These are phyloP conservation scores for Grosmannia penicillata DNA, from an alignment of 2,329 filamentous ascomycete species.

Conservation along the genomic window DNA sequence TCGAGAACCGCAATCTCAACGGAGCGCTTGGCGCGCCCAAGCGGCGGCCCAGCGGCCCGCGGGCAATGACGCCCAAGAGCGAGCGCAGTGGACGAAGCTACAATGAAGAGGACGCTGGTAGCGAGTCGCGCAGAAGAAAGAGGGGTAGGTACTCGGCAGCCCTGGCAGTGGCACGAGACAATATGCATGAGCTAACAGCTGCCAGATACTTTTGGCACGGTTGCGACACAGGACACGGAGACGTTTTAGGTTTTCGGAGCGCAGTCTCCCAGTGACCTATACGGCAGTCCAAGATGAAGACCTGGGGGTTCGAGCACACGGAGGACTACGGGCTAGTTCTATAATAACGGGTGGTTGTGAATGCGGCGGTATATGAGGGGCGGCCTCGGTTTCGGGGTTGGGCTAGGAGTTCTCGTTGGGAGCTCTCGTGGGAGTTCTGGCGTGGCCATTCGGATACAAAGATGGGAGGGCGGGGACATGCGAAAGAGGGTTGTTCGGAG, in stretches of 20 bases:
- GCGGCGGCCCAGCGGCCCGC: slow-evolving; percentile 40
- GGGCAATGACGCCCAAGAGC: slow-evolving; percentile 46
- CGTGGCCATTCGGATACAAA: no score
- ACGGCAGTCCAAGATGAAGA: no score
- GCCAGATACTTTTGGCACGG: slow-evolving; percentile 37
- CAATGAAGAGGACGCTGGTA: slow-evolving; percentile 28
- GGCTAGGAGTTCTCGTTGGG: no score
- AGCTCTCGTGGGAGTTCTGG: not conserved
- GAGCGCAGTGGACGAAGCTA: slow-evolving; percentile 18
- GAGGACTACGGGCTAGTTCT: not conserved
- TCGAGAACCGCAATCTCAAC: slow-evolving; percentile 43
- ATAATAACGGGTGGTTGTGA: no score
- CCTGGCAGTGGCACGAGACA: not conserved
- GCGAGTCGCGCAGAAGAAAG: slow-evolving; percentile 35
- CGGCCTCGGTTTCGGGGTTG: no score
- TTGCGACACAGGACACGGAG: slow-evolving; percentile 36
- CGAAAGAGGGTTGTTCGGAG: no score
- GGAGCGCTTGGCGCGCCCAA: slow-evolving; percentile 35
- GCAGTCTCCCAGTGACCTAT: not conserved
- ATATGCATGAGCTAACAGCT: slow-evolving; percentile 8
- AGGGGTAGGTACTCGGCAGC: slow-evolving; percentile 26
- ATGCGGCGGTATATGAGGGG: no score
- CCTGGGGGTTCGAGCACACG: not conserved
- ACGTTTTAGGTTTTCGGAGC: slow-evolving; percentile 25
- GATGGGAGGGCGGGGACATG: no score